A percentile compares a stretch with the other conserved stretches of the same genome.
Conservation (phyloP, 2,329 filamentous ascomycete genomes). For the Claviceps maximensis region DNA sequence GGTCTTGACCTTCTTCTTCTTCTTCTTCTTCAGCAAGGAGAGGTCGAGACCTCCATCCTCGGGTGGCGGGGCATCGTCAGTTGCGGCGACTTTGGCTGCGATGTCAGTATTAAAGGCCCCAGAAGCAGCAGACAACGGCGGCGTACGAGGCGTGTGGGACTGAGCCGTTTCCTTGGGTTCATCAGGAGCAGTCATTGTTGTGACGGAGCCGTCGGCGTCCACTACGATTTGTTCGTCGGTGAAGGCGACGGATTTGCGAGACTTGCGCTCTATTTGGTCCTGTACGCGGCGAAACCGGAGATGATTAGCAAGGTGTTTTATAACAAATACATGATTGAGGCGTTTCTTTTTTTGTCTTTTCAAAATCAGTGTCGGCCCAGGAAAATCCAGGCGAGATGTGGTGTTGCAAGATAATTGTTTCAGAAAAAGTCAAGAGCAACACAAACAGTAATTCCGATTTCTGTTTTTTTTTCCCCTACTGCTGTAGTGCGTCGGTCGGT, state of each 20-base stretch:
- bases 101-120: slow-evolving; percentile 38
- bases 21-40: slow-evolving; percentile 75
- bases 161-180: slow-evolving; percentile 70
- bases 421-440: neutral
- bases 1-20: slow-evolving; percentile 60
- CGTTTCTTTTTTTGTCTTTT: no score
- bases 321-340: neutral
- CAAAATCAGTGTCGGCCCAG: neutral
- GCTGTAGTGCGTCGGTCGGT: neutral
- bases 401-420: neutral
- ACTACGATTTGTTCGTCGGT: slow-evolving; percentile 79
- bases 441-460: slow-evolving; percentile 1
- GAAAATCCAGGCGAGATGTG: neutral
- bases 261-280: slow-evolving; percentile 44
- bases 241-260: slow-evolving; percentile 89
- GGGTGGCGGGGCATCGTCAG: slow-evolving; percentile 31
- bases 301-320: neutral
- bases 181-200: slow-evolving; percentile 57
- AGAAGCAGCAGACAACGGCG: slow-evolving; percentile 41
- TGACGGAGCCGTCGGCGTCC: slow-evolving; percentile 78
- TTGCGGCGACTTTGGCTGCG: slow-evolving; percentile 28
- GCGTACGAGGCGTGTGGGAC: slow-evolving; percentile 62
- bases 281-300: slow-evolving; percentile 2
- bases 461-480: neutral
- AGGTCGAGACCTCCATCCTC: slow-evolving; percentile 42